These are phyloP conservation scores for Plantago rigida DNA, from an alignment of 305 asterid genomes.

Conservation along the genomic window DNA sequence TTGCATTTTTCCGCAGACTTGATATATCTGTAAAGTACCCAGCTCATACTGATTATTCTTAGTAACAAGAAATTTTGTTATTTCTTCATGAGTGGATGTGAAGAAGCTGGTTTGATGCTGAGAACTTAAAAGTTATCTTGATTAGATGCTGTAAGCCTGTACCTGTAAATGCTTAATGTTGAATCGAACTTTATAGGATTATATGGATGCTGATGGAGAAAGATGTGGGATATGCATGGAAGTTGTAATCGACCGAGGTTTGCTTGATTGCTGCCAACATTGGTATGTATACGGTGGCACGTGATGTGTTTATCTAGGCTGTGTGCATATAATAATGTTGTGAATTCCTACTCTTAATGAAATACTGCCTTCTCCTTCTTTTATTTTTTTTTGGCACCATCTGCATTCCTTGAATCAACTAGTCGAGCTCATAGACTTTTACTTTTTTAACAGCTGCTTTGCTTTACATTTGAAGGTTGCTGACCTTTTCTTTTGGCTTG, in stretches of 20 bases:
- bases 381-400: too few relatives aligned
- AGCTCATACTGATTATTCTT: neutral
- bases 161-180: slow-evolving; percentile 9
- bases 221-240: slow-evolving; percentile 97
- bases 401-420: too few relatives aligned
- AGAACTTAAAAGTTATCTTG: neutral
- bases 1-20: too few relatives aligned
- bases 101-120: slow-evolving; percentile 16
- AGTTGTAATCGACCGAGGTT: slow-evolving; percentile 82
- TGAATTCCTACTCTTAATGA: too few relatives aligned
- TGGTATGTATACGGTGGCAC: slow-evolving; percentile 41
- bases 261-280: slow-evolving; percentile 96
- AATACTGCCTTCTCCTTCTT: too few relatives aligned
- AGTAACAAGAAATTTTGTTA: neutral
- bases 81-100: neutral
- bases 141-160: slow-evolving; percentile 1
- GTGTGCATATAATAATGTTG: neutral
- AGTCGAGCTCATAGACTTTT: too few relatives aligned
- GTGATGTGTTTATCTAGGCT: neutral
- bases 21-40: neutral
- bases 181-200: slow-evolving; percentile 44
- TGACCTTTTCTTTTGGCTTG: neutral
- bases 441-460: neutral
- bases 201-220: slow-evolving; percentile 62
- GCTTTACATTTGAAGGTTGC: slow-evolving; percentile 10